Percentiles rank a stretch among this genome's conserved stretches.
These are phyloP conservation scores for Perkinsus olseni DNA, from an alignment of 169 alveolate species.

Conservation along the genomic window DNA sequence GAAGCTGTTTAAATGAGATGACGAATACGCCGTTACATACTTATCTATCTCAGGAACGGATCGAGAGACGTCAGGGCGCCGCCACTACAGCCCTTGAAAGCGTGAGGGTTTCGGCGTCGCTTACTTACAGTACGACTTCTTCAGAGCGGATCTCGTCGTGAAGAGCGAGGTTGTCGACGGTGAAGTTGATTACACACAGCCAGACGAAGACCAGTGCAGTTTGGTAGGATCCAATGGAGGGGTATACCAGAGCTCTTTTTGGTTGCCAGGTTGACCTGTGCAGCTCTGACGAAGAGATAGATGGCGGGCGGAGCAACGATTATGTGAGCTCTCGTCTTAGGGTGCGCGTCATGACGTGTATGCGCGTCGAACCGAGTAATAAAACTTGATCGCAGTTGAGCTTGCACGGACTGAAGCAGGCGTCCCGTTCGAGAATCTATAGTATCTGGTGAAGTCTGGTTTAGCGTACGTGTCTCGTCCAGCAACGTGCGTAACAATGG, in stretches of 20 bases:
- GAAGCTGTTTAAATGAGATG: not conserved
- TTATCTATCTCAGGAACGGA: too few relatives aligned
- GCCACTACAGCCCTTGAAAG: not conserved
- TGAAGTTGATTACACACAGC: not conserved
- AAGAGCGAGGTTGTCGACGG: not conserved
- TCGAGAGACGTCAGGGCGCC: not conserved
- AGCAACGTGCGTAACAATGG: too few relatives aligned
- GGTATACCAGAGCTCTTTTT: not conserved
- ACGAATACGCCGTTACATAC: not conserved
- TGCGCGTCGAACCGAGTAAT: too few relatives aligned
- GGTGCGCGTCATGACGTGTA: too few relatives aligned
- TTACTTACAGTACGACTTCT: not conserved
- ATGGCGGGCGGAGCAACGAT: not conserved
- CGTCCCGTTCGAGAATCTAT: too few relatives aligned
- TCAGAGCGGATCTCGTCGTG: not conserved
- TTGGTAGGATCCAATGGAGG: not conserved
- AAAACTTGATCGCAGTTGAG: too few relatives aligned
- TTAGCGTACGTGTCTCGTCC: too few relatives aligned
- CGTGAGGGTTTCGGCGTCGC: not conserved
- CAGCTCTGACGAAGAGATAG: not conserved
- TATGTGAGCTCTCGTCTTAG: too few relatives aligned
- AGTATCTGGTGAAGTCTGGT: too few relatives aligned
- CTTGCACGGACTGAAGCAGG: too few relatives aligned
- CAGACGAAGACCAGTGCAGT: not conserved
- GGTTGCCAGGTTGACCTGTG: not conserved